These are phyloP conservation scores for Danielia oregonensis DNA, from an alignment of 805 yeast genomes.

Conservation along the genomic window DNA sequence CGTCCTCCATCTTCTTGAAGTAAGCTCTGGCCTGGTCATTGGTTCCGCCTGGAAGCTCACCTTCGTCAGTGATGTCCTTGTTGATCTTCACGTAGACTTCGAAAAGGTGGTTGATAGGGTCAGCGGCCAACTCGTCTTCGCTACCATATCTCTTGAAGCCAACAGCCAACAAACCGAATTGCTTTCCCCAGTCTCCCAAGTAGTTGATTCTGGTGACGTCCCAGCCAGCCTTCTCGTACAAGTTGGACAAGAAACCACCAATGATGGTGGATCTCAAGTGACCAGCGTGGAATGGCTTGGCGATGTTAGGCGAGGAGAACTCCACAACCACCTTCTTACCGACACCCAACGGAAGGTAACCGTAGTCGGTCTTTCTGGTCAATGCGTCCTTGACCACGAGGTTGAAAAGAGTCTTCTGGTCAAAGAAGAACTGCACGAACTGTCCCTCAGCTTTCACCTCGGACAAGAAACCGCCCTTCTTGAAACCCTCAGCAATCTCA, in stretches of 20 bases:
- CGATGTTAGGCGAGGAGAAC: conserved; percentile 96
- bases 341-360: conserved; percentile 68
- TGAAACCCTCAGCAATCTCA: conserved; percentile 78
- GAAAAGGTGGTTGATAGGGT: conserved; percentile 93
- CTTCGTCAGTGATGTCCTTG: conserved; percentile 65
- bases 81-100: conserved; percentile 89
- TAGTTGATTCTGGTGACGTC: conserved; percentile 90
- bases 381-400: conserved; percentile 70
- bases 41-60: conserved; percentile 42
- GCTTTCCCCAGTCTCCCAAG: conserved; percentile 99
- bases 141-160: conserved; percentile 86
- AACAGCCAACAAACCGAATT: conserved; percentile 92
- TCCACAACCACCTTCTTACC: conserved; percentile 72
- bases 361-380: conserved; percentile 58
- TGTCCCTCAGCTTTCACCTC: conserved; percentile 83
- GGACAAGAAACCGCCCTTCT: conserved; percentile 63
- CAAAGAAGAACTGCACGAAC: conserved; percentile 85
- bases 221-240: conserved; percentile 90
- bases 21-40: conserved; percentile 83
- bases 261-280: conserved; percentile 96
- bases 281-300: conserved; percentile 99
- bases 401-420: conserved; percentile 60
- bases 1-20: conserved; percentile 90
- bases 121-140: conserved; percentile 62
- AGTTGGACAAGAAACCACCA: conserved; percentile 90